Evolutionary conservation across 495 filamentous ascomycete genomes (phyloP), one percentile per base, ranked within the genome.

Genomic region (Tuber calosporum): DNA sequence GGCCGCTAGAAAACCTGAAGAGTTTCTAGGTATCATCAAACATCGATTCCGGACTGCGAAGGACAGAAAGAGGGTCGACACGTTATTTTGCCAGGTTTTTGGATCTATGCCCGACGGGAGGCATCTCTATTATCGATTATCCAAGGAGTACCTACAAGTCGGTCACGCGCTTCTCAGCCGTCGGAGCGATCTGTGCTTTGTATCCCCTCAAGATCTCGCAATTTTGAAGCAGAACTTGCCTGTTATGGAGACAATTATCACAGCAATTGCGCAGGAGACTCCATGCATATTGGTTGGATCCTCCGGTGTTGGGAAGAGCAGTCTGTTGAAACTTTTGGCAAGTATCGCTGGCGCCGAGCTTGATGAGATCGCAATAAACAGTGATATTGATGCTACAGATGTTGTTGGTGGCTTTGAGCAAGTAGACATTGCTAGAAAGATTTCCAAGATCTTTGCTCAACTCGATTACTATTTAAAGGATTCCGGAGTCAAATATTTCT

Each of bases 321-420:
- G 87, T 6, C 82, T 96, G 2, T 85, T 99, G 30, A 85, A 88
- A 53, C 90, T 93, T 69, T 84, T 97, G n/a, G 94, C 96, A 26
- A 88, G 90, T 43, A 79, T 90, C 39, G 86, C 87, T 71, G 94
- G 95, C 38, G 90, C 89, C 58, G 84, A 87, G 7, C 83, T 97
- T 19, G 86, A 92, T 62, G 90, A 91, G 62, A 89, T 97, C 71
- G 88, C 93, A 17, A 85, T 98, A 78, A 97, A 96, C 82, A 88
- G 92, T 5, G 96, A 98, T 75, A 92, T 94, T 68, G 96, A 99
- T 82, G 92, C 94, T 22, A 97, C 94, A 89, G 96, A 99, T 80
- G 86, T 99, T 36, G 91, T 99, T 70, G 96, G 96, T 76, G 93
- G 95, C 0, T 99, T 96, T 80, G 96, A 98, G 80, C 96, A 99